These are phyloP conservation scores for Cercophora samala DNA, from an alignment of 495 filamentous ascomycete genomes.

Conservation along the genomic window DNA sequence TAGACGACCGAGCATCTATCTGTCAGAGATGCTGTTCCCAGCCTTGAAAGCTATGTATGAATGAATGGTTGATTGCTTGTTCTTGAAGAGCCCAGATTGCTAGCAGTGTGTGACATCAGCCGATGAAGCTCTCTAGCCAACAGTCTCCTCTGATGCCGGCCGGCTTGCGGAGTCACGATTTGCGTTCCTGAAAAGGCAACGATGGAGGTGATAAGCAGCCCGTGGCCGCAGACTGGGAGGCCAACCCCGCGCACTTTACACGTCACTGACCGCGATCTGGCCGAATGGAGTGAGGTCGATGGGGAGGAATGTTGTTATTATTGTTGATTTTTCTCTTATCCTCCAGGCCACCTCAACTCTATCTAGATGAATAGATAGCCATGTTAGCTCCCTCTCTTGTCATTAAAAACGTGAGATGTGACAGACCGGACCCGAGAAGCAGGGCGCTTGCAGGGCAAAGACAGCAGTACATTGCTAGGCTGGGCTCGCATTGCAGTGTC, in stretches of 20 bases:
- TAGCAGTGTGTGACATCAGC: not conserved
- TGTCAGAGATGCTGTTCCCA: too few species aligned
- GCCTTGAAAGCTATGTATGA: not conserved
- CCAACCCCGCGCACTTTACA: constrained; percentile 29
- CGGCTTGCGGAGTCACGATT: not conserved
- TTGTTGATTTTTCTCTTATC: not conserved
- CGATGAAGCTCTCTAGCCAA: not conserved
- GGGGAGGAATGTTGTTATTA: not conserved
- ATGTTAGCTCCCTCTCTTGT: not conserved
- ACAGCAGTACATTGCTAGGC: not conserved
- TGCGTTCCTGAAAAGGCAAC: constrained; percentile 16
- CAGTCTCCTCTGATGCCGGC: constrained; percentile 1
- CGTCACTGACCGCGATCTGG: constrained; percentile 27
- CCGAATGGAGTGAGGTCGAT: constrained; percentile 10
- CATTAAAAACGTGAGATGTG: not conserved
- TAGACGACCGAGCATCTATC: not conserved
- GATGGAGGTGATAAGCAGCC: constrained; percentile 21
- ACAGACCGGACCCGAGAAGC: constrained; percentile 7
- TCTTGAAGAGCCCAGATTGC: too few species aligned
- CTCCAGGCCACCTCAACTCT: too few species aligned
- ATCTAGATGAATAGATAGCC: not conserved
- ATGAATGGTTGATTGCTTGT: too few species aligned
- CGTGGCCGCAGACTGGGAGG: constrained; percentile 29
- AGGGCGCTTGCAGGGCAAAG: constrained; percentile 10
- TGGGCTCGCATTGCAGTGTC: not conserved